Conservation (phyloP, 2,329 filamentous ascomycete species). For the Colletotrichum lupini region DNA sequence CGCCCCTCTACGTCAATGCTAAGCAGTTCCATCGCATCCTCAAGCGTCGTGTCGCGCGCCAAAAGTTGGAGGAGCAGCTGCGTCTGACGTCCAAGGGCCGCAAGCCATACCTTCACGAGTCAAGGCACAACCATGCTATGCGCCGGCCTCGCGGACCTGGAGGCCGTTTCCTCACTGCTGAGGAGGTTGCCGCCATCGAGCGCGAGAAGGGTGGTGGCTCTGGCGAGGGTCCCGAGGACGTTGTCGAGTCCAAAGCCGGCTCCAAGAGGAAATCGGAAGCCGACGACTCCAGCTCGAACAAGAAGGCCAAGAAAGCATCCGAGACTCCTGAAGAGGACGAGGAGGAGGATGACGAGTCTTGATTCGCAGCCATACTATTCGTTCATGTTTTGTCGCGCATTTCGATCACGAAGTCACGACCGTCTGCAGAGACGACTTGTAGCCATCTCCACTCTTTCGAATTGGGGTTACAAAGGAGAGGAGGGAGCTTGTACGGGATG, state of each 20-base stretch:
- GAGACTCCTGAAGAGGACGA: constrained; percentile 51
- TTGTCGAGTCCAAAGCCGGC: constrained; percentile 48
- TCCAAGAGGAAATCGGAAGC: constrained; percentile 72
- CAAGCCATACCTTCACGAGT: constrained; percentile 97
- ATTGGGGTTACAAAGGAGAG: constrained; percentile 28
- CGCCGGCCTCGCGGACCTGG: constrained; percentile 91
- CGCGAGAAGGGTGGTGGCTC: constrained; percentile 61
- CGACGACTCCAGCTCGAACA: constrained; percentile 59
- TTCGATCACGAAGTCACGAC: constrained; percentile 51
- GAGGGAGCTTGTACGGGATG: background rate
- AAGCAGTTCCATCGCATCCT: constrained; percentile 99
- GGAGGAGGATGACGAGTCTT: constrained; percentile 53
- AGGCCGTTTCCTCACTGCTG: constrained; percentile 94
- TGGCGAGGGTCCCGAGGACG: constrained; percentile 40
- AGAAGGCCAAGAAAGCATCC: constrained; percentile 67
- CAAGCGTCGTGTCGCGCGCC: constrained; percentile 91
- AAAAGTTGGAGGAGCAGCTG: constrained; percentile 92
- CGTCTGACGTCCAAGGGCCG: constrained; percentile 93
- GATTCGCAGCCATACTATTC: constrained; percentile 33
- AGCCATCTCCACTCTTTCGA: constrained; percentile 28
- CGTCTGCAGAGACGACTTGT: constrained; percentile 31
- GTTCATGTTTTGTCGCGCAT: constrained; percentile 43
- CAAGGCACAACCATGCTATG: constrained; percentile 98
- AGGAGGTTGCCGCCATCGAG: constrained; percentile 93
- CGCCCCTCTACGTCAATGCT: constrained; percentile 96